These are phyloP conservation scores for Colletotrichum zoysiae DNA, from an alignment of 2,329 filamentous ascomycete species.

Conservation along the genomic window DNA sequence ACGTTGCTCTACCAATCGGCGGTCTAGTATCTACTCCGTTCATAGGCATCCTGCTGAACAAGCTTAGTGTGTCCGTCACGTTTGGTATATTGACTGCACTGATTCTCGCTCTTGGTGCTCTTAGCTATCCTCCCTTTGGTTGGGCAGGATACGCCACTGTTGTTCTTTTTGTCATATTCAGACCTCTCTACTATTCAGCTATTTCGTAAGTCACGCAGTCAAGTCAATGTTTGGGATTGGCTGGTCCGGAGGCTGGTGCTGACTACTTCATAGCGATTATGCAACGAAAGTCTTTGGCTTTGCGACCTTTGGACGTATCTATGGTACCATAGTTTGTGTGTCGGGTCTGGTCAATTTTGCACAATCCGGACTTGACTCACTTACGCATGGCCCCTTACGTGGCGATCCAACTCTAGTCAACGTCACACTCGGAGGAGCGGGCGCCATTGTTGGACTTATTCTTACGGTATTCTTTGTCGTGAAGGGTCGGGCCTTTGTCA, in stretches of 20 bases:
- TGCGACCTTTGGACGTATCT: slow-evolving; percentile 83
- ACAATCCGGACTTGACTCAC: slow-evolving; percentile 76
- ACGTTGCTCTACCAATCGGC: slow-evolving; percentile 71
- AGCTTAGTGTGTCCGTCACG: slow-evolving; percentile 71
- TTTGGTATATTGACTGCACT: slow-evolving; percentile 69
- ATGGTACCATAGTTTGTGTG: slow-evolving; percentile 80
- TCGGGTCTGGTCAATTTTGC: slow-evolving; percentile 79
- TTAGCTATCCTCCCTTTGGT: slow-evolving; percentile 73
- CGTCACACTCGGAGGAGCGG: slow-evolving; percentile 64
- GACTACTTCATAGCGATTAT: slow-evolving; percentile 66
- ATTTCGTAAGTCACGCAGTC: slow-evolving; percentile 65
- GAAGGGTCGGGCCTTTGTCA: slow-evolving; percentile 40
- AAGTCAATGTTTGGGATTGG: no score
- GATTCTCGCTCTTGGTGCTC: slow-evolving; percentile 72
- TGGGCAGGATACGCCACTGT: slow-evolving; percentile 77
- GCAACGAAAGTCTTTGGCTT: slow-evolving; percentile 86
- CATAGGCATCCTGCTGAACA: slow-evolving; percentile 77
- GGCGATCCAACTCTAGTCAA: slow-evolving; percentile 76
- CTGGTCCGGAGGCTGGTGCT: background rate
- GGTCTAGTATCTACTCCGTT: slow-evolving; percentile 79
- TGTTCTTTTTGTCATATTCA: slow-evolving; percentile 76
- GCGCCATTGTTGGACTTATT: slow-evolving; percentile 65
- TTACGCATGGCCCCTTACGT: slow-evolving; percentile 72
- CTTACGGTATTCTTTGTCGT: slow-evolving; percentile 68
- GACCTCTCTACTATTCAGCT: slow-evolving; percentile 82